Conservation (phyloP, 148 eudicot species). For the Rhododendron mucronatum region DNA sequence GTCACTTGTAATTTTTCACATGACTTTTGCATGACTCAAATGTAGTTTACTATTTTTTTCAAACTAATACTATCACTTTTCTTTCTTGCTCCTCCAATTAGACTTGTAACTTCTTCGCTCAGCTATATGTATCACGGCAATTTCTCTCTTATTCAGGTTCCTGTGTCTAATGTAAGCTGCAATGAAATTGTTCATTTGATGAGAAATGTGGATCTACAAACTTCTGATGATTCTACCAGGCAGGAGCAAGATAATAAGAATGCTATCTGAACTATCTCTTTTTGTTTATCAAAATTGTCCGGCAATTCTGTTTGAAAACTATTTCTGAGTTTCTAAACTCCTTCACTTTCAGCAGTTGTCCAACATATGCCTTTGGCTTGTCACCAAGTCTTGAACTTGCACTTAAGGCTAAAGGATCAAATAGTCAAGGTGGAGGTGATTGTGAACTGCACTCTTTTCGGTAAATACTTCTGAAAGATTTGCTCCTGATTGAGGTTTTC, state of each 20-base stretch:
- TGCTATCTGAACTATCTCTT: background rate
- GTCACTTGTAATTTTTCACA: background rate
- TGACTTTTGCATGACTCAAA: background rate
- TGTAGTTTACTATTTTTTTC: background rate
- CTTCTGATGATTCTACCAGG: conserved; percentile 26
- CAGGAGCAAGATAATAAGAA: conserved; percentile 27
- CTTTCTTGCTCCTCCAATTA: conserved; percentile 3
- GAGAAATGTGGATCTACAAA: conserved; percentile 28
- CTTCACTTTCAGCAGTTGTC: conserved; percentile 40
- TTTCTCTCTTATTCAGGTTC: conserved; percentile 33
- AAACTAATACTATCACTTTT: background rate
- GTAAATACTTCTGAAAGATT: conserved; percentile 38
- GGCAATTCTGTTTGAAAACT: background rate
- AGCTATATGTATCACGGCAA: background rate
- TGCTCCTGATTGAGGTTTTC: conserved; percentile 23
- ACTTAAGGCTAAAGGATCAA: conserved; percentile 24
- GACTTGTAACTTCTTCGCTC: background rate
- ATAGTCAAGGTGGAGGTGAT: conserved; percentile 46
- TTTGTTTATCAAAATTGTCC: background rate
- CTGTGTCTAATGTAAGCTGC: conserved; percentile 35
- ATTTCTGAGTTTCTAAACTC: conserved; percentile 5
- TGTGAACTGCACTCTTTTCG: conserved; percentile 28
- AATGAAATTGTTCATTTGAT: conserved; percentile 46
- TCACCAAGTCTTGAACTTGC: conserved; percentile 41
- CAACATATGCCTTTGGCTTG: conserved; percentile 56